phyloP scores from a whole-genome alignment of 495 filamentous ascomycete species.

The Letharia lupina region DNA sequence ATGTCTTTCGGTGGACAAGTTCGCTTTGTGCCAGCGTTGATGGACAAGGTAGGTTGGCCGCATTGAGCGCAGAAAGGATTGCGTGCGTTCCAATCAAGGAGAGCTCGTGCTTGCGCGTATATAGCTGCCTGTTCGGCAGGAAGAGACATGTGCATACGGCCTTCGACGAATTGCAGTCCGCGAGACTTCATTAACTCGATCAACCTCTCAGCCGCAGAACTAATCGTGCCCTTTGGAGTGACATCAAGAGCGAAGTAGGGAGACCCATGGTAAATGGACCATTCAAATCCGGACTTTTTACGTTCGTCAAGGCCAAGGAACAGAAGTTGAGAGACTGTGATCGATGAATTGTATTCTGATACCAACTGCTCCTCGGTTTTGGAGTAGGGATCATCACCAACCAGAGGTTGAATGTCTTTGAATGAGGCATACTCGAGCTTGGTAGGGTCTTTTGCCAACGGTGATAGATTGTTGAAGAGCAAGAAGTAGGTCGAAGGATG shows the following conservation, averaged over 20 bases:
- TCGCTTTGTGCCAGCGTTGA: constrained; percentile 86
- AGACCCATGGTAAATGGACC: constrained; percentile 58
- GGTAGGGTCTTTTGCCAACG: constrained; percentile 52
- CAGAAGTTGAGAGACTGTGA: constrained; percentile 58
- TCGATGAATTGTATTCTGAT: constrained; percentile 62
- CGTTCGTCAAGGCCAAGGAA: constrained; percentile 83
- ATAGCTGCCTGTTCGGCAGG: constrained; percentile 62
- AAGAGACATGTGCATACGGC: constrained; percentile 50
- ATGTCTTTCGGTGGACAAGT: constrained; percentile 75
- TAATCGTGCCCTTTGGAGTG: constrained; percentile 56
- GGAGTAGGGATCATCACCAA: constrained; percentile 62
- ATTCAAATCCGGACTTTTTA: constrained; percentile 33
- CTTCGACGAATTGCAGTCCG: constrained; percentile 51
- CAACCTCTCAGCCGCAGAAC: constrained; percentile 40
- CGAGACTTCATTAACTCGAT: constrained; percentile 50
- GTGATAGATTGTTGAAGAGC: constrained; percentile 69
- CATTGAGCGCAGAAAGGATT: constrained; percentile 89
- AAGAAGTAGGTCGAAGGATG: constrained; percentile 66
- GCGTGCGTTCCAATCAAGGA: constrained; percentile 89
- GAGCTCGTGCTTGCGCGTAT: constrained; percentile 81
- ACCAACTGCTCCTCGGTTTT: constrained; percentile 66
- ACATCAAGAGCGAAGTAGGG: constrained; percentile 89
- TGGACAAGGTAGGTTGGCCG: constrained; percentile 72
- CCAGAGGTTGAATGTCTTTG: constrained; percentile 57
- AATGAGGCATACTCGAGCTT: constrained; percentile 54